Base-by-base conservation (phyloP, 2,329 filamentous ascomycete genomes). In the Pezicula neosporulosa region DNA sequence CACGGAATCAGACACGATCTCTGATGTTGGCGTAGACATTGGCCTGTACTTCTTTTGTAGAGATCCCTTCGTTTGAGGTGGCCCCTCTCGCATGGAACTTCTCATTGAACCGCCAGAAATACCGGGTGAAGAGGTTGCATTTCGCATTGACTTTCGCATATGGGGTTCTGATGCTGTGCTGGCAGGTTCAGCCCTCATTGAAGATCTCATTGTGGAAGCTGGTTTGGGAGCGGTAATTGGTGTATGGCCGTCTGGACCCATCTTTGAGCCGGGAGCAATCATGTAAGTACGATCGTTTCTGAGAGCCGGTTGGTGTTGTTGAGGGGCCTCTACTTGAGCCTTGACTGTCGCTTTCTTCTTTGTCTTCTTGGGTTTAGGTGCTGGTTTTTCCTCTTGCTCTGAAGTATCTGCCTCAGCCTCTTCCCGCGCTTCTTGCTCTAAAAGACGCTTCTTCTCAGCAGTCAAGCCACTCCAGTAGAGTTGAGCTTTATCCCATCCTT, bases 391-490 rank as follows among this genome's bases (percentile, higher is more conserved):
- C 69, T 76, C 58, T 63, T 69, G 53, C 68, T 74, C 57, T 63
- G 66, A 59, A 71, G 70, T 71, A 36, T 76, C 73, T 12, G 66
- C 62, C 48, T 78, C 73, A 2, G 69, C 71, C 30, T 80, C 77
- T 6, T 72, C 68, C 9, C 70, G 52, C n/a, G 64, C 78, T 2
- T 74, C 77, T 43, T 82, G 76, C 51, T 81, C 76, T 44, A 77
- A 65, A 61, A 84, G 78, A 6, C 78, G 78, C 41, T 84, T 80
- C 62, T 85, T 82, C 30, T 86, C 79, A 2, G 75, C 72, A 7
- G 78, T 84, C 6, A 90, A 68, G 47, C 81, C 80, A 55, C 78
- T 83, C 87, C 87, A 90, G 60, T 86, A 89, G 0, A 80, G 72
- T 60, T 86, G 87, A 15, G 85, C 80, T 48, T 80, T 76, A 55